phyloP scores from a whole-genome alignment of 192 early-diverging fungal genomes.

The Spizellomyces sp. region DNA sequence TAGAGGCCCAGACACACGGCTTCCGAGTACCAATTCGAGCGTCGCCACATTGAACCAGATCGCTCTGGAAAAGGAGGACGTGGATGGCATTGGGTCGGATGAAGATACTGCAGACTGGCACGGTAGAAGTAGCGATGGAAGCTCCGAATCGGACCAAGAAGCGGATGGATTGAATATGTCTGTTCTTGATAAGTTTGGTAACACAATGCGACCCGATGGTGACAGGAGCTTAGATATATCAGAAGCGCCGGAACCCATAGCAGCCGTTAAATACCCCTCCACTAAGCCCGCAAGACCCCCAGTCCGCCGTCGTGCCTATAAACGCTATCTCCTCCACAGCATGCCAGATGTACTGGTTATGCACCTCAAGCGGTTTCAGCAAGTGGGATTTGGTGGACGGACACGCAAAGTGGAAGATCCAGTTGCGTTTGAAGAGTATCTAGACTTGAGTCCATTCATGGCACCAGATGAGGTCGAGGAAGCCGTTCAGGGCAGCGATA shows the following conservation, averaged over 20 bases:
- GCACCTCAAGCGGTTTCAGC: constrained; percentile 51
- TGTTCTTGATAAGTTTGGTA: no score
- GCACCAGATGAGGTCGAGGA: constrained; percentile 32
- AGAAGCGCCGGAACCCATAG: no score
- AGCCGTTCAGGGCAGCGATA: constrained; percentile 1
- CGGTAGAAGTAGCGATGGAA: background rate
- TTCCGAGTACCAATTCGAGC: no score
- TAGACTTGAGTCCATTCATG: constrained; percentile 43
- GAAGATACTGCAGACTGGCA: background rate
- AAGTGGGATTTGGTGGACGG: constrained; percentile 28
- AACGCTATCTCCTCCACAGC: constrained; percentile 48
- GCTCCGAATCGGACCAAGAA: background rate
- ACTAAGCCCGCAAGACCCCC: background rate
- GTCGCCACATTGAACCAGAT: no score
- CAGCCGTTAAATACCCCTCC: no score
- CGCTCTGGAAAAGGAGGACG: no score
- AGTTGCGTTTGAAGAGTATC: constrained; percentile 41
- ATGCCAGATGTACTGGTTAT: constrained; percentile 45
- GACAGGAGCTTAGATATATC: no score
- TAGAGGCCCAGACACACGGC: no score
- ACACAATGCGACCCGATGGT: no score
- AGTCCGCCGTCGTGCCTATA: constrained; percentile 36
- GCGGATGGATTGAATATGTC: background rate
- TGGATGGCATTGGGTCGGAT: no score
- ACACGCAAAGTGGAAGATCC: constrained; percentile 41